Percentiles rank a stretch among this genome's conserved stretches.
These are phyloP conservation scores for Paulownia fortunei DNA, from an alignment of 257 asterid genomes.

Conservation along the genomic window DNA sequence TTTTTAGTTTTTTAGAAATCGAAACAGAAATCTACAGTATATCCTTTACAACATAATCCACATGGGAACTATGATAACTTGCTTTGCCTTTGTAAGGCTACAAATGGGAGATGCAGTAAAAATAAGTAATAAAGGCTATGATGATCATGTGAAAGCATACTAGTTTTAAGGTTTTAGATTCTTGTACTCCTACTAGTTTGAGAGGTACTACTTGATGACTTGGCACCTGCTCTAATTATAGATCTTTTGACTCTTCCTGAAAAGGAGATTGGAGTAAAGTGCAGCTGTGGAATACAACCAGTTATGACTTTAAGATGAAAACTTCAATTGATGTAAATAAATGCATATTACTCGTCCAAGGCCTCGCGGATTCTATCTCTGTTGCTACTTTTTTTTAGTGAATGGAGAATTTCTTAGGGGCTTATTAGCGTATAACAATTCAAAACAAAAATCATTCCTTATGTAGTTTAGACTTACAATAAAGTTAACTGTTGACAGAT, in stretches of 20 bases:
- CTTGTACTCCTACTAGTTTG: background rate
- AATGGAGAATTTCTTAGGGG: background rate
- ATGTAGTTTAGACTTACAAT: background rate
- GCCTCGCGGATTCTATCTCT: background rate
- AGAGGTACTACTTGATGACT: background rate
- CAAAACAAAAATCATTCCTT: background rate
- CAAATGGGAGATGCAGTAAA: slow-evolving; percentile 12
- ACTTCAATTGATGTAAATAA: background rate
- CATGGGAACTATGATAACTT: background rate
- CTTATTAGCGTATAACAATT: no score
- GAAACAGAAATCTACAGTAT: background rate
- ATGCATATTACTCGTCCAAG: background rate
- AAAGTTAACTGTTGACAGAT: slow-evolving; percentile 3
- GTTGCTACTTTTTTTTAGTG: background rate
- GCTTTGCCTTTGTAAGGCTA: slow-evolving; percentile 5
- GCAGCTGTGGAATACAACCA: background rate
- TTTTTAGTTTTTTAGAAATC: background rate
- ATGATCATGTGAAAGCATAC: slow-evolving; percentile 15
- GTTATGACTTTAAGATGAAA: background rate
- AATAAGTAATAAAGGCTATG: slow-evolving; percentile 3
- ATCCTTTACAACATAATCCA: background rate
- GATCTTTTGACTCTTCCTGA: slow-evolving; percentile 12
- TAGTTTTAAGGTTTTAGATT: slow-evolving; percentile 10
- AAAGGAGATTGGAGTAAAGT: background rate
- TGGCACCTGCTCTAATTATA: background rate